These are phyloP conservation scores for Camellia granthamiana DNA, from an alignment of 148 eudicot species.

Conservation along the genomic window DNA sequence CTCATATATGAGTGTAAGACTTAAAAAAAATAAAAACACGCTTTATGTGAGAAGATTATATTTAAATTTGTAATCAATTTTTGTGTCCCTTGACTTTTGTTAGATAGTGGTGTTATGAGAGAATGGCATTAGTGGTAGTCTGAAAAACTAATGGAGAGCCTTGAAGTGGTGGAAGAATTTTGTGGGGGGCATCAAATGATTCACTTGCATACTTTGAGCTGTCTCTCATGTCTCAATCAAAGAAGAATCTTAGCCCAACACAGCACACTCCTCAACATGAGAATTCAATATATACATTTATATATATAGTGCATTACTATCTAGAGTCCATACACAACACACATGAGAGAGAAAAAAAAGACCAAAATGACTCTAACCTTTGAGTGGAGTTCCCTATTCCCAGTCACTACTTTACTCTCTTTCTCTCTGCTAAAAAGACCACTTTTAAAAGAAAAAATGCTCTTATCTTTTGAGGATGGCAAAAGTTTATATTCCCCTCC, in stretches of 20 bases:
- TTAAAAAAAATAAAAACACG: too few species aligned
- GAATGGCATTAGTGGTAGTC: neutral
- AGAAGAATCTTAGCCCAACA: constrained; percentile 10
- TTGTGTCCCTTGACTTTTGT: neutral
- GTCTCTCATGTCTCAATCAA: neutral
- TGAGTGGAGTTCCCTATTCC: constrained; percentile 39
- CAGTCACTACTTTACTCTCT: constrained; percentile 12
- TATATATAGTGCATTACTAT: neutral
- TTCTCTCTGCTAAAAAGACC: constrained; percentile 30
- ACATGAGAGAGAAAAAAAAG: neutral
- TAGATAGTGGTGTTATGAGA: neutral
- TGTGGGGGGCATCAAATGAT: constrained; percentile 17
- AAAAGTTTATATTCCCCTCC: constrained; percentile 38
- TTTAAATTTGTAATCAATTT: too few species aligned
- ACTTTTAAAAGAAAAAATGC: constrained; percentile 43
- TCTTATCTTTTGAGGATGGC: constrained; percentile 22
- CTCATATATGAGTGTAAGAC: too few species aligned
- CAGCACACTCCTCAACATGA: neutral
- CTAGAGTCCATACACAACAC: neutral
- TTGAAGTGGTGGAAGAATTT: constrained; percentile 12
- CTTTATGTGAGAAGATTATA: too few species aligned
- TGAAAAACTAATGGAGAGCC: constrained; percentile 10
- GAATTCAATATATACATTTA: too few species aligned
- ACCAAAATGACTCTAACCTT: constrained; percentile 6
- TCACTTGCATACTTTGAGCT: constrained; percentile 12